Conservation (phyloP, 768 basidiomycete species). For the Tylopilus rubrobrunneus region DNA sequence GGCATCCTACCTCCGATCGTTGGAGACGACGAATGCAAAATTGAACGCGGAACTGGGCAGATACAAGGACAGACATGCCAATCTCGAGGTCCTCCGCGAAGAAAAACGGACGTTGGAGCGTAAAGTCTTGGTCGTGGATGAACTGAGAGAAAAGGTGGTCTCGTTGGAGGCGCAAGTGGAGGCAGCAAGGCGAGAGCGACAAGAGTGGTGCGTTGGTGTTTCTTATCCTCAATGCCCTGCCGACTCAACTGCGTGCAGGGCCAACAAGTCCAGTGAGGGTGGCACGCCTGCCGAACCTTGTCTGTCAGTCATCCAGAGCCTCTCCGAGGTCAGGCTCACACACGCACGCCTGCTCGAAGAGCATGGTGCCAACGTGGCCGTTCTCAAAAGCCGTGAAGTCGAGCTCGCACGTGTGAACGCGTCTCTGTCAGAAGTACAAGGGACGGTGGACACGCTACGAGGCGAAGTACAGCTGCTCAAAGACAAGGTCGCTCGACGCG, state of each 20-base stretch:
- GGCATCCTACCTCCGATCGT: constrained; percentile 51
- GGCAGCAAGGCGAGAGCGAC: constrained; percentile 51
- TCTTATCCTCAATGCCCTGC: neutral
- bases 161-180: constrained; percentile 64
- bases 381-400: constrained; percentile 50
- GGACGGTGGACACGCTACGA: constrained; percentile 32
- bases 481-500: constrained; percentile 35
- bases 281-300: constrained; percentile 44
- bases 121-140: constrained; percentile 48
- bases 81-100: constrained; percentile 68
- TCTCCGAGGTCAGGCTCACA: constrained; percentile 56
- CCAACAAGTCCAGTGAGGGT: constrained; percentile 31
- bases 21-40: constrained; percentile 58
- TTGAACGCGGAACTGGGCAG: constrained; percentile 49
- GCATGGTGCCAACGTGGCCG: constrained; percentile 53
- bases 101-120: constrained; percentile 65
- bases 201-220: constrained; percentile 47
- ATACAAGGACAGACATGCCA: constrained; percentile 53
- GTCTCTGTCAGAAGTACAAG: constrained; percentile 35
- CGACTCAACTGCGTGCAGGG: constrained; percentile 29
- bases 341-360: constrained; percentile 67
- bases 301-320: constrained; percentile 51
- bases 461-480: constrained; percentile 37
- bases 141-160: constrained; percentile 51
- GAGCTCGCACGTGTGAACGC: constrained; percentile 43